Evolutionary conservation across 306 rosid genomes (phyloP).

Genomic region (Elaeagnus macrophylla): DNA sequence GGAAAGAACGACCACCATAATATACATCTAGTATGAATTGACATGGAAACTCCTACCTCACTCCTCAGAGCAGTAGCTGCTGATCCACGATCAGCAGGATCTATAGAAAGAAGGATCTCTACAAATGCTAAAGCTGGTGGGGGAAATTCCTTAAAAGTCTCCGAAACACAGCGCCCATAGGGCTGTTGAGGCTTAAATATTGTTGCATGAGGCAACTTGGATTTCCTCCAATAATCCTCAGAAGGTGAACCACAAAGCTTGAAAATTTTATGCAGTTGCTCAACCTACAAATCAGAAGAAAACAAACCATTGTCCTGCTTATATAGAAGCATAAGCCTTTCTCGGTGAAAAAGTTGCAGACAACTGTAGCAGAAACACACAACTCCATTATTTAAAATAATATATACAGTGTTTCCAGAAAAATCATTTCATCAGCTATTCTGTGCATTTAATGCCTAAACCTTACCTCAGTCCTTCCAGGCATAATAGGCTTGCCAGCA

Average conservation of each 20-base stretch:
- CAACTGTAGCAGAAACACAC: background rate
- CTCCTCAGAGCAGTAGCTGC: conserved; percentile 68
- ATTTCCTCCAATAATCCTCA: conserved; percentile 91
- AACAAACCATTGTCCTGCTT: conserved; percentile 9
- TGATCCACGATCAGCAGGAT: conserved; percentile 88
- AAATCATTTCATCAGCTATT: background rate
- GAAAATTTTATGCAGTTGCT: conserved; percentile 84
- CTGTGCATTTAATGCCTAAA: no score
- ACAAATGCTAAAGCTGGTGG: conserved; percentile 65
- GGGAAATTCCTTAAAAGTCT: conserved; percentile 84
- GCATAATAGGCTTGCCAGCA: conserved; percentile 94
- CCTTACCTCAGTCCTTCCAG: conserved; percentile 87
- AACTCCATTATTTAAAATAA: background rate
- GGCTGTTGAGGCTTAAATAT: conserved; percentile 95
- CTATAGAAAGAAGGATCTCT: conserved; percentile 70
- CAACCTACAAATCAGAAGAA: conserved; percentile 51
- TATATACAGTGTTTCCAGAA: background rate
- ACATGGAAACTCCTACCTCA: conserved; percentile 47
- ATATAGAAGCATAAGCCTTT: conserved; percentile 4
- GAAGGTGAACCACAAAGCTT: conserved; percentile 93
- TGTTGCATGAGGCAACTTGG: conserved; percentile 92
- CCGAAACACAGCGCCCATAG: conserved; percentile 72
- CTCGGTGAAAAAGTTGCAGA: background rate
- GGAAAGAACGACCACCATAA: background rate
- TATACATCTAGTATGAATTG: background rate